Percentiles rank a stretch among this genome's conserved stretches.
These are phyloP conservation scores for Penicillium lividum DNA, from an alignment of 495 filamentous ascomycete genomes.

Conservation along the genomic window DNA sequence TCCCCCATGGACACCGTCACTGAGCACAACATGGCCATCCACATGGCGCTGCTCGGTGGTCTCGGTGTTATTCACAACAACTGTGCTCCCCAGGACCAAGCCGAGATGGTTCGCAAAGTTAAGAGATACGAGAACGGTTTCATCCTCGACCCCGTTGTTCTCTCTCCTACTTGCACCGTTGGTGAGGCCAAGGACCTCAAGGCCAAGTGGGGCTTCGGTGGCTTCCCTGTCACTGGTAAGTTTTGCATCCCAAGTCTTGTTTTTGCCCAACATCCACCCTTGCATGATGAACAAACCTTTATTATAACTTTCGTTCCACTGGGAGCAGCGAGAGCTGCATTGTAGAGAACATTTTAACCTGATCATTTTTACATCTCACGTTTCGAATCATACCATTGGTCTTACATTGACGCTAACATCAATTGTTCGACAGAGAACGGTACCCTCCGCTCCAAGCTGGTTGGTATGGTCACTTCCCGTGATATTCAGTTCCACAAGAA, in stretches of 20 bases:
- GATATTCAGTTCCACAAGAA: conserved; percentile 93
- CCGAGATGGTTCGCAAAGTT: conserved; percentile 98
- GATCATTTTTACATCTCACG: conserved; percentile 22
- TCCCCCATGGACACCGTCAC: conserved; percentile 99
- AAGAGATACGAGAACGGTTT: conserved; percentile 99
- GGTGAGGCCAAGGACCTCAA: conserved; percentile 90
- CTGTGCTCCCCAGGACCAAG: conserved; percentile 91
- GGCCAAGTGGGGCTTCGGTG: conserved; percentile 97
- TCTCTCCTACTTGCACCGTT: conserved; percentile 83
- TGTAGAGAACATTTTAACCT: conserved; percentile 69
- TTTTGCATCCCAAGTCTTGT: conserved; percentile 21
- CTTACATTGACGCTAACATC: conserved; percentile 31
- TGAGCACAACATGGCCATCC: conserved; percentile 98
- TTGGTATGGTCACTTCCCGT: conserved; percentile 96
- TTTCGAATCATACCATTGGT: conserved; percentile 29
- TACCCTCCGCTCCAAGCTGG: conserved; percentile 87
- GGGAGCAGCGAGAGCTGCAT: conserved; percentile 74
- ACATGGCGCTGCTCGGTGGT: conserved; percentile 96
- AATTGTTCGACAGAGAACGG: conserved; percentile 68
- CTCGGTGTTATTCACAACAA: conserved; percentile 99
- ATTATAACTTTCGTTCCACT: conserved; percentile 99
- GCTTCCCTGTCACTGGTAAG: conserved; percentile 98
- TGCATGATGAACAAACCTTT: conserved; percentile 71
- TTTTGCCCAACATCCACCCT: conserved; percentile 21
- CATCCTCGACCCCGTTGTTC: conserved; percentile 93